These are phyloP conservation scores for Phaeosphaeria sp. DNA, from an alignment of 2,329 filamentous ascomycete species.

Conservation along the genomic window DNA sequence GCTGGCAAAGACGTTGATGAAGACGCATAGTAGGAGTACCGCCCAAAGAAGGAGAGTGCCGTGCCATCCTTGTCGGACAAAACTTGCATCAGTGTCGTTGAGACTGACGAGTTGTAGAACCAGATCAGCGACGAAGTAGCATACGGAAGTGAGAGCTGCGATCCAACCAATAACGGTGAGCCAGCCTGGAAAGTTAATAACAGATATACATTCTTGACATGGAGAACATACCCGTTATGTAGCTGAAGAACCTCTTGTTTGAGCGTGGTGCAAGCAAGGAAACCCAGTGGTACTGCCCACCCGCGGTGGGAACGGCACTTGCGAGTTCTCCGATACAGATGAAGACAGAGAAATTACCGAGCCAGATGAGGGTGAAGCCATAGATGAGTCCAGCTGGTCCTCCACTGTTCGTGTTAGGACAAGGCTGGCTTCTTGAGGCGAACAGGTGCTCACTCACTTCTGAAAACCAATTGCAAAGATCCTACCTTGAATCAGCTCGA, in stretches of 20 bases:
- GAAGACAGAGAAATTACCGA: slow-evolving; percentile 48
- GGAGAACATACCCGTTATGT: slow-evolving; percentile 45
- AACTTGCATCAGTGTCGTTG: slow-evolving; percentile 47
- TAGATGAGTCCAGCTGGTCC: slow-evolving; percentile 47
- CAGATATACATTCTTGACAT: background rate
- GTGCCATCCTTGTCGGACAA: slow-evolving; percentile 55
- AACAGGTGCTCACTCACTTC: slow-evolving; percentile 31
- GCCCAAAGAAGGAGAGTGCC: slow-evolving; percentile 58
- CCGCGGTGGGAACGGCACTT: slow-evolving; percentile 47
- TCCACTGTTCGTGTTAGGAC: slow-evolving; percentile 27
- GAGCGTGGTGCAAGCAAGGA: slow-evolving; percentile 51
- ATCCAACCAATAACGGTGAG: slow-evolving; percentile 54
- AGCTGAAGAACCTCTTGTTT: slow-evolving; percentile 53
- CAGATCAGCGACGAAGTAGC: slow-evolving; percentile 44
- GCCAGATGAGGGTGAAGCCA: slow-evolving; percentile 46
- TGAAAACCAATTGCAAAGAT: slow-evolving; percentile 44
- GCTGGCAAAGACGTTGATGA: slow-evolving; percentile 57
- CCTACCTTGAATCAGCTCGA: slow-evolving; percentile 18
- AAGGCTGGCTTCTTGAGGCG: background rate
- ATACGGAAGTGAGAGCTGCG: slow-evolving; percentile 45
- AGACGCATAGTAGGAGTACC: slow-evolving; percentile 48
- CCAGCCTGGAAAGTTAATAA: slow-evolving; percentile 46
- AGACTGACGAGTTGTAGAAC: slow-evolving; percentile 45
- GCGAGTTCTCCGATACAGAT: slow-evolving; percentile 46
- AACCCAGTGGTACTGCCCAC: slow-evolving; percentile 52